Evolutionary conservation across 768 basidiomycete genomes (phyloP), one percentile per base, ranked within the genome.

Genomic region (Suillus weaverae): DNA sequence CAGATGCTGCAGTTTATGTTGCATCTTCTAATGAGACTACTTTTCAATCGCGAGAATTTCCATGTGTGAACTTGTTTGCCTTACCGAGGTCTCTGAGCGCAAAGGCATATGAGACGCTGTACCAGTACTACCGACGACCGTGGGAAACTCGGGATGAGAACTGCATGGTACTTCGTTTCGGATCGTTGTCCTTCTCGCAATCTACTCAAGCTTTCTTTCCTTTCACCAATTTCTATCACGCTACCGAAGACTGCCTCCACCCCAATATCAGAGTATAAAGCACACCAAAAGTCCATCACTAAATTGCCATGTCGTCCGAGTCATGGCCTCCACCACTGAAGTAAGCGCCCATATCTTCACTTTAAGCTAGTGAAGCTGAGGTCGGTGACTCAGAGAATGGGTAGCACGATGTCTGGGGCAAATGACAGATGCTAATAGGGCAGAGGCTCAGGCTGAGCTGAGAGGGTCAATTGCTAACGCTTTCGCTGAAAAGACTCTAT

Each of bases 381-480:
- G 20, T 71, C 64, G n/a, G 56, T 38, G 41, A 11, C 20, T 18
- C 74, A 99, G 96, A 80, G 89, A 91, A 75, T 98, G 95, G 94
- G 96, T 99, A 36, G 93, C 95, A 73, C 89, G 89, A 78, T 97
- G 93, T 74, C 83, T 99, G 32, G 89, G 92, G 32, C 90, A 95
- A 79, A 96, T 97, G 83, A 92, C 92, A 20, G 91, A 95, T 68
- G 78, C 84, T 60, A 98, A 97, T 79, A 88, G 91, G 76, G 79
- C 80, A 57, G 94, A 95, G 70, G 96, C 96, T 26, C 94, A 95
- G 73, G 85, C 90, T 66, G 97, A 99, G 83, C 80, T 99, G 74
- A 95, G 95, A 86, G 86, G 92, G 88, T 91, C 95, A 85, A 97
- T 99, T 78, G 90, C 92, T 86, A 87, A 95, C 70, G 89, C 95